phyloP scores from a whole-genome alignment of 441 rosid genomes.

The Mallotus repandus region DNA sequence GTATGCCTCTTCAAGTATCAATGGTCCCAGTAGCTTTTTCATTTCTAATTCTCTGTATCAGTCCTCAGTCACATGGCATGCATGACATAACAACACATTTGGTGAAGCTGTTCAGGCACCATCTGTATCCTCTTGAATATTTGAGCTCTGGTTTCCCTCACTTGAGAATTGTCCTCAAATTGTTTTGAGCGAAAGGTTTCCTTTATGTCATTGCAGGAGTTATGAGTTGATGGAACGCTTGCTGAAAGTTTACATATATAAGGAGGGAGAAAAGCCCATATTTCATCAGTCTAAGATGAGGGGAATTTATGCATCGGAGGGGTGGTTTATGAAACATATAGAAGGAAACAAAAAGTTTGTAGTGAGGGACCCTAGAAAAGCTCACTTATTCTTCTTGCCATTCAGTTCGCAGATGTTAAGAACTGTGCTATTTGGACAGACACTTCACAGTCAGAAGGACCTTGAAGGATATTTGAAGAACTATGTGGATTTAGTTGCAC shows the following conservation, averaged over 20 bases:
- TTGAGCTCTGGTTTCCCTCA: background rate
- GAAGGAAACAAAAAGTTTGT: conserved; percentile 71
- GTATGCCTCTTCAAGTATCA: conserved; percentile 27
- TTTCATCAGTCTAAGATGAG: conserved; percentile 72
- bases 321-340: conserved; percentile 92
- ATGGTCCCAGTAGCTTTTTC: background rate
- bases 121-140: background rate
- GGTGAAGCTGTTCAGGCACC: background rate
- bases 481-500: conserved; percentile 56
- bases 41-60: background rate
- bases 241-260: conserved; percentile 74
- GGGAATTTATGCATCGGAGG: conserved; percentile 93
- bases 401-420: conserved; percentile 65
- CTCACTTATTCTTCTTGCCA: conserved; percentile 87
- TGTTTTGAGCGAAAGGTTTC: conserved; percentile 15
- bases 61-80: background rate
- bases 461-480: conserved; percentile 51
- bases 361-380: conserved; percentile 76
- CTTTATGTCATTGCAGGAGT: conserved; percentile 49
- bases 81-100: background rate
- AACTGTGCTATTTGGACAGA: conserved; percentile 39
- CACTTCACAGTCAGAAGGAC: conserved; percentile 34
- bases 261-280: conserved; percentile 82
- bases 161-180: background rate
- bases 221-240: conserved; percentile 74